A percentile compares a stretch with the other conserved stretches of the same genome.
Conservation (phyloP, 2,329 filamentous ascomycete species). For the Dothistroma pini region DNA sequence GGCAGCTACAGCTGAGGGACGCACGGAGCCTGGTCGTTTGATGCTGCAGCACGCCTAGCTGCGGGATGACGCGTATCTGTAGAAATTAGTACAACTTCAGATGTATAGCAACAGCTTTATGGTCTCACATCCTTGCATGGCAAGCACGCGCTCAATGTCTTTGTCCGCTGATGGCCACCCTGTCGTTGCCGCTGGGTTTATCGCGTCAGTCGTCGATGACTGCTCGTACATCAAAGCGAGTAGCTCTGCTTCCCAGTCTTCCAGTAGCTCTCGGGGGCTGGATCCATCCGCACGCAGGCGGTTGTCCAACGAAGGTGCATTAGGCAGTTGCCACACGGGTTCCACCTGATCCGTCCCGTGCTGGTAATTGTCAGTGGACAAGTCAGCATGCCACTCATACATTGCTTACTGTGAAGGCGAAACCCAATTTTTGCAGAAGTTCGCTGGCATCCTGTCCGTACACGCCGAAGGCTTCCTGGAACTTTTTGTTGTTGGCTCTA, state of each 20-base stretch:
- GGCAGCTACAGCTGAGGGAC: slow-evolving; percentile 2
- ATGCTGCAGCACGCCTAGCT: slow-evolving; percentile 15
- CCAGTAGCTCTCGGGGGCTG: slow-evolving; percentile 45
- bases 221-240: slow-evolving; percentile 47
- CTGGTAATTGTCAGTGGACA: slow-evolving; percentile 3
- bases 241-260: slow-evolving; percentile 59
- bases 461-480: slow-evolving; percentile 57
- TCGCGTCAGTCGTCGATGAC: slow-evolving; percentile 22
- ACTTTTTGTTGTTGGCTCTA: slow-evolving; percentile 59
- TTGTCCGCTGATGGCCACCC: slow-evolving; percentile 32
- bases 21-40: slow-evolving; percentile 27
- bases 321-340: slow-evolving; percentile 31
- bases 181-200: slow-evolving; percentile 29
- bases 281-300: slow-evolving; percentile 24
- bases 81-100: slow-evolving; percentile 9
- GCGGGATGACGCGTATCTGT: slow-evolving; percentile 26
- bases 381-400: not conserved
- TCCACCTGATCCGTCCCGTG: slow-evolving; percentile 12
- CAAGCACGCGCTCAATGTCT: slow-evolving; percentile 35
- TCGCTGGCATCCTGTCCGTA: slow-evolving; percentile 52
- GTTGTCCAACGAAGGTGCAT: slow-evolving; percentile 21
- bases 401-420: slow-evolving; percentile 40
- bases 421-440: slow-evolving; percentile 57
- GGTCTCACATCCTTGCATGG: slow-evolving; percentile 33
- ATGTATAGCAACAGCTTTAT: not conserved